These are phyloP conservation scores for Magnusiomyces suaveolens DNA, from an alignment of 1,139 yeast species.

Conservation along the genomic window DNA sequence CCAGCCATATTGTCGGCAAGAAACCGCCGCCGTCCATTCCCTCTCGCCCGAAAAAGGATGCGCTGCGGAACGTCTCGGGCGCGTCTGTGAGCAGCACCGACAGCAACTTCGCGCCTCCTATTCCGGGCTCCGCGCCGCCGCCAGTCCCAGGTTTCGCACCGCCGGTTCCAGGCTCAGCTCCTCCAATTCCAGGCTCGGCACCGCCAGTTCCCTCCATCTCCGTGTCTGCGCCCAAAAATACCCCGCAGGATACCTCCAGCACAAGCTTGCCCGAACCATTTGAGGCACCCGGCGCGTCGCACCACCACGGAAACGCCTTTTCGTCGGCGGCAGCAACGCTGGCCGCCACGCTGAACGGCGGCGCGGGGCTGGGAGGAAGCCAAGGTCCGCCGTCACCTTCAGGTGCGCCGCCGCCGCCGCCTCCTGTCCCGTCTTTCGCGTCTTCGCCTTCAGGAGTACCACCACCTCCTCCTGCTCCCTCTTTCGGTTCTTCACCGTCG, in stretches of 20 bases:
- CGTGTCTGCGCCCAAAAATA: constrained; percentile 23
- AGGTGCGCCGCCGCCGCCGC: too few relatives aligned
- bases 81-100: neutral
- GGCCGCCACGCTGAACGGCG: neutral
- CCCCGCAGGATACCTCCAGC: constrained; percentile 8
- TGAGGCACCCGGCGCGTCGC: too few relatives aligned
- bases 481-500: too few relatives aligned
- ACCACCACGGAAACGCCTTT: neutral
- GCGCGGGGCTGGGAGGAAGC: too few relatives aligned
- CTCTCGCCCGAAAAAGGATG: neutral
- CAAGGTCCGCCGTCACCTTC: too few relatives aligned
- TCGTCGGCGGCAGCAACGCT: neutral
- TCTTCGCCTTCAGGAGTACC: too few relatives aligned
- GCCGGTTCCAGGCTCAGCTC: constrained; percentile 12
- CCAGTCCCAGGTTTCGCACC: neutral
- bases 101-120: neutral
- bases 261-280: too few relatives aligned
- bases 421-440: too few relatives aligned
- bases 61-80: neutral
- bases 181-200: constrained; percentile 23
- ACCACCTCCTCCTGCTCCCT: too few relatives aligned
- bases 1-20: constrained; percentile 4
- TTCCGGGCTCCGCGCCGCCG: neutral
- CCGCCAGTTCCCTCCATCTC: constrained; percentile 23
- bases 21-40: constrained; percentile 15